Evolutionary conservation across 208 protist species (phyloP).

Genomic region (Wallacemonas sp.): DNA sequence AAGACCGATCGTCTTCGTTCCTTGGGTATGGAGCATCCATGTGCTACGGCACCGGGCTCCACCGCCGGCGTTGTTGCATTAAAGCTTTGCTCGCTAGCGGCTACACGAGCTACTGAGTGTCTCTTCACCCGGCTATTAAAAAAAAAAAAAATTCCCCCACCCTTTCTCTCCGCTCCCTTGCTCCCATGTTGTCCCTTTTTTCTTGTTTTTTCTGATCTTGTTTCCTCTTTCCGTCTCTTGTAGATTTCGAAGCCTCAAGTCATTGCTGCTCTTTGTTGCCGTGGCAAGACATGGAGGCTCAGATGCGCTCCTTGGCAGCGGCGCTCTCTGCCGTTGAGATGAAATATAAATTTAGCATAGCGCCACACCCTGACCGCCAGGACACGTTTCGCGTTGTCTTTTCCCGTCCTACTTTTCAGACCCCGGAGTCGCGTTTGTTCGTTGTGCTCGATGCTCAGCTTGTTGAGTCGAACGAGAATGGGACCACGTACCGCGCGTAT

Average conservation of each 20-base stretch:
- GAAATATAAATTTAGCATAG: slow-evolving; percentile 59
- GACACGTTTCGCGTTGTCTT: slow-evolving; percentile 52
- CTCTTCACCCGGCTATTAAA: no score
- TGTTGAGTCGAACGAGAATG: neutral
- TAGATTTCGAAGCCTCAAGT: no score
- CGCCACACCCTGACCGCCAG: slow-evolving; percentile 32
- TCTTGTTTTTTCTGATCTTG: neutral
- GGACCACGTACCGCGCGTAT: slow-evolving; percentile 21
- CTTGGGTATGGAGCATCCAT: no score
- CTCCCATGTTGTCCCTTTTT: neutral
- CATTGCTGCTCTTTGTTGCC: neutral
- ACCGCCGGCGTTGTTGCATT: no score
- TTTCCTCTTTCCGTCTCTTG: slow-evolving; percentile 5
- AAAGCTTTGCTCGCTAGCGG: no score
- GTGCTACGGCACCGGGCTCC: no score
- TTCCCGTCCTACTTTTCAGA: slow-evolving; percentile 51
- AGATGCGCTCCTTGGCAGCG: slow-evolving; percentile 26
- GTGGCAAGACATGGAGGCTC: neutral
- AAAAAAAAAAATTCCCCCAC: no score
- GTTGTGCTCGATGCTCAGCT: slow-evolving; percentile 35
- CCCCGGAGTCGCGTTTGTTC: slow-evolving; percentile 53
- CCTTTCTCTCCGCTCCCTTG: neutral
- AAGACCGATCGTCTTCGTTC: no score
- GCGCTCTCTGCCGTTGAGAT: slow-evolving; percentile 36
- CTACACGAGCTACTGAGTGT: no score